Conservation (phyloP, 2,329 filamentous ascomycete species). For the Samsoniella hepiali region DNA sequence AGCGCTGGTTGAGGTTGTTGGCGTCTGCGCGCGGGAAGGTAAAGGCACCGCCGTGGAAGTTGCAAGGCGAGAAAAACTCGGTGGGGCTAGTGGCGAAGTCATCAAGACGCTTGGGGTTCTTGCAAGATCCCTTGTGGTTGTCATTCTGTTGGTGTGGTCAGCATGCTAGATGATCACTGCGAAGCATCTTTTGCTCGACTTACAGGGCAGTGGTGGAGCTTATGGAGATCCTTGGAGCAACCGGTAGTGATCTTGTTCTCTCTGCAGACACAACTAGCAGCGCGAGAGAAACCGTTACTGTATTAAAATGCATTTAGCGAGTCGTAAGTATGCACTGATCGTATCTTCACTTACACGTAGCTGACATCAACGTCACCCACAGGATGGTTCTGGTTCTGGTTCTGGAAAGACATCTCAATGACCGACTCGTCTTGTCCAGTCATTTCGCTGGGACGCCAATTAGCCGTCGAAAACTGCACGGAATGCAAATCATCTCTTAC, state of each 20-base stretch:
- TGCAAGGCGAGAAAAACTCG: conserved; percentile 7
- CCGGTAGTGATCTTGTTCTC: conserved; percentile 1
- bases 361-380: conserved; percentile 2
- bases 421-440: conserved; percentile 2
- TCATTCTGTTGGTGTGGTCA: not conserved
- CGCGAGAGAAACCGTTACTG: conserved; percentile 1
- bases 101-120: not conserved
- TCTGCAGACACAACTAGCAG: conserved; percentile 4
- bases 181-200: not conserved
- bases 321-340: not conserved
- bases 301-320: not conserved
- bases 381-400: not conserved
- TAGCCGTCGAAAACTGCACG: not conserved
- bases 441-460: not conserved
- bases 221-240: not conserved
- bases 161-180: not conserved
- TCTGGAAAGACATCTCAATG: not conserved
- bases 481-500: not conserved
- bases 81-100: not conserved
- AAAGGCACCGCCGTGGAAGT: conserved; percentile 6
- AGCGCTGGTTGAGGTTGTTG: conserved; percentile 7
- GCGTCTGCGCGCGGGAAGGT: conserved; percentile 1
- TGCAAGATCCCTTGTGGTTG: not conserved
- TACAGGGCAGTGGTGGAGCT: conserved; percentile 1
- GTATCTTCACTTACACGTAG: not conserved